phyloP scores from a whole-genome alignment of 140 eudicot species.

The Oenanthe javanica region DNA sequence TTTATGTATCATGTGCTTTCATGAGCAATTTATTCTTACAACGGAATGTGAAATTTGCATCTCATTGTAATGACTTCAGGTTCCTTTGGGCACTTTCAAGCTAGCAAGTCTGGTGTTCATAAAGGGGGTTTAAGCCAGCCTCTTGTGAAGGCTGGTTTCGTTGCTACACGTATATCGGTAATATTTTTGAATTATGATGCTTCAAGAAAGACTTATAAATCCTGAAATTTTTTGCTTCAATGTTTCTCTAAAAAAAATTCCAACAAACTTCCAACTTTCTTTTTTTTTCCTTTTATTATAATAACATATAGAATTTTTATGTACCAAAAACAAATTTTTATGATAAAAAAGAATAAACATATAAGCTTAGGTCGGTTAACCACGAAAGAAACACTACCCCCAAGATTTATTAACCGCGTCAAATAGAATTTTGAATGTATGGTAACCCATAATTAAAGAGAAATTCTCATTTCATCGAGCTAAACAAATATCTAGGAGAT shows the following conservation, averaged over 20 bases:
- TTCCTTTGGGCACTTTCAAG: conserved; percentile 98
- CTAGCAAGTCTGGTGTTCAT: conserved; percentile 96
- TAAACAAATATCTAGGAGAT: background rate
- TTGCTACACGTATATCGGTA: conserved; percentile 94
- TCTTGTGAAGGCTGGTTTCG: conserved; percentile 92
- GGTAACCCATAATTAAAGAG: background rate
- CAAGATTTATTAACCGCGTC: too few relatives aligned
- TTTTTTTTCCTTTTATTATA: too few relatives aligned
- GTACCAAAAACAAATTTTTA: background rate
- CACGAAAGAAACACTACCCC: too few relatives aligned
- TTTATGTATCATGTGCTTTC: background rate
- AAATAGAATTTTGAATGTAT: background rate
- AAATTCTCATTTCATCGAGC: background rate
- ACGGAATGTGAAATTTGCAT: background rate
- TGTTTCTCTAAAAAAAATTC: background rate
- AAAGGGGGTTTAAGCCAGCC: conserved; percentile 65
- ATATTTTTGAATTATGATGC: conserved; percentile 14
- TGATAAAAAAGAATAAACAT: background rate
- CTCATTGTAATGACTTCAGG: conserved; percentile 37
- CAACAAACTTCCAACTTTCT: background rate
- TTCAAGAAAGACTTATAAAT: conserved; percentile 14
- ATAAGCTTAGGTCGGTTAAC: background rate
- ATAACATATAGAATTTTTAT: background rate
- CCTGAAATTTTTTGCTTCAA: background rate
- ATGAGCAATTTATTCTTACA: background rate